Evolutionary conservation across 176 grass and related monocot species (phyloP).

Genomic region (Secale cereale): DNA sequence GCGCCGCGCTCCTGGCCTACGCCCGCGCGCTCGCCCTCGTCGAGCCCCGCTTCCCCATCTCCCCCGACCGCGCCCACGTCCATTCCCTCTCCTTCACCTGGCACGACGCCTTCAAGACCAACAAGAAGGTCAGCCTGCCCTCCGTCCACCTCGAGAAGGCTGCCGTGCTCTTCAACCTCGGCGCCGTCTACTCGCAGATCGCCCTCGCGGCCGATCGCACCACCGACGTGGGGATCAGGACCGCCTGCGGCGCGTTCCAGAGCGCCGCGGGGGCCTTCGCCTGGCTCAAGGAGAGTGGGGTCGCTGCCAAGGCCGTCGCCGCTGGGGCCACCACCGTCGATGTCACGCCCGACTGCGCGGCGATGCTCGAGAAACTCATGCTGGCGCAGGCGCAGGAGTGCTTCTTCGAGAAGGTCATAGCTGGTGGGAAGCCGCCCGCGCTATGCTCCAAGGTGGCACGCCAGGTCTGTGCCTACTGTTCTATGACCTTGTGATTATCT

Average conservation of each 20-base stretch:
- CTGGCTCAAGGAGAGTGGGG: slow-evolving; percentile 67
- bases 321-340: slow-evolving; percentile 75
- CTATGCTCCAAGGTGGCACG: slow-evolving; percentile 95
- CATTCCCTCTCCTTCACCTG: slow-evolving; percentile 87
- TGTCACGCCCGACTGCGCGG: slow-evolving; percentile 74
- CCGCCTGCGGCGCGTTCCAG: slow-evolving; percentile 83
- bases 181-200: slow-evolving; percentile 88
- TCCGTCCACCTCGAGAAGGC: slow-evolving; percentile 89
- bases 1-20: slow-evolving; percentile 77
- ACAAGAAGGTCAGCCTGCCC: slow-evolving; percentile 59
- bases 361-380: slow-evolving; percentile 95
- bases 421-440: slow-evolving; percentile 75
- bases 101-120: slow-evolving; percentile 83
- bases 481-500: background rate
- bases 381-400: slow-evolving; percentile 98
- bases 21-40: slow-evolving; percentile 69
- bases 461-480: slow-evolving; percentile 57
- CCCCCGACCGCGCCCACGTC: slow-evolving; percentile 70
- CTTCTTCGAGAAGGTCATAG: slow-evolving; percentile 98
- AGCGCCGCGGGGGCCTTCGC: slow-evolving; percentile 74
- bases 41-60: slow-evolving; percentile 93
- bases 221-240: slow-evolving; percentile 70
- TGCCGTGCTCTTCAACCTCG: slow-evolving; percentile 84
- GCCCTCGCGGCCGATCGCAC: slow-evolving; percentile 75
- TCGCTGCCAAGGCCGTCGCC: slow-evolving; percentile 68